Conservation (phyloP, 441 rosid genomes). For the Croton laevigatus region DNA sequence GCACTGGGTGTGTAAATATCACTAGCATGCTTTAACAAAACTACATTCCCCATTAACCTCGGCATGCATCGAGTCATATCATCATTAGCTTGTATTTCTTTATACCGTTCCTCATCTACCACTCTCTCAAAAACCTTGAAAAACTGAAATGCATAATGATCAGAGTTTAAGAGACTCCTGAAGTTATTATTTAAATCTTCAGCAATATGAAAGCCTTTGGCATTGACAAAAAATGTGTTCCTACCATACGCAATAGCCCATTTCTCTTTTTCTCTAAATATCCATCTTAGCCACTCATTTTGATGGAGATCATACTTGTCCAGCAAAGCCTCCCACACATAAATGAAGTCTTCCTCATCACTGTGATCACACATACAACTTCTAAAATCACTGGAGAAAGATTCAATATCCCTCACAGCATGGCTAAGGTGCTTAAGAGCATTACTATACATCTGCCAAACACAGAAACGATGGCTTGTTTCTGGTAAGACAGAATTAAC, state of each 20-base stretch:
- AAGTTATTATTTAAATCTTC: conserved; percentile 12
- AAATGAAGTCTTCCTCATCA: conserved; percentile 19
- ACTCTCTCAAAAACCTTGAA: conserved; percentile 15
- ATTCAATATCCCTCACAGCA: neutral
- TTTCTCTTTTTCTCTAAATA: conserved; percentile 18
- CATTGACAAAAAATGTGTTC: conserved; percentile 10
- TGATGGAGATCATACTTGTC: conserved; percentile 16
- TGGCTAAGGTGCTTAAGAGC: conserved; percentile 18
- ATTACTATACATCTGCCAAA: conserved; percentile 28
- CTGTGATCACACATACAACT: conserved; percentile 18
- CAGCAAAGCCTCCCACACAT: conserved; percentile 20
- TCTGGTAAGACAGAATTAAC: conserved; percentile 11
- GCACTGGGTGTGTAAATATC: conserved; percentile 13
- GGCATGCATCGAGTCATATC: conserved; percentile 19
- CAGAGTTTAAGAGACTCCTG: conserved; percentile 15
- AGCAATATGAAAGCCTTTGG: conserved; percentile 10
- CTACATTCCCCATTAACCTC: conserved; percentile 14
- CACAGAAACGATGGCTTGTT: conserved; percentile 20
- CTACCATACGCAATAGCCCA: conserved; percentile 15
- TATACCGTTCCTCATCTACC: conserved; percentile 15
- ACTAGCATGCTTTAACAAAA: conserved; percentile 21
- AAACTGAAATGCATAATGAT: conserved; percentile 10
- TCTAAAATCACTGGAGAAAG: conserved; percentile 20
- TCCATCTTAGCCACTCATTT: conserved; percentile 21
- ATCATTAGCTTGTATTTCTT: conserved; percentile 15